phyloP scores from a whole-genome alignment of 1,284 basidiomycete species.

The Cryptococcus floricola region DNA sequence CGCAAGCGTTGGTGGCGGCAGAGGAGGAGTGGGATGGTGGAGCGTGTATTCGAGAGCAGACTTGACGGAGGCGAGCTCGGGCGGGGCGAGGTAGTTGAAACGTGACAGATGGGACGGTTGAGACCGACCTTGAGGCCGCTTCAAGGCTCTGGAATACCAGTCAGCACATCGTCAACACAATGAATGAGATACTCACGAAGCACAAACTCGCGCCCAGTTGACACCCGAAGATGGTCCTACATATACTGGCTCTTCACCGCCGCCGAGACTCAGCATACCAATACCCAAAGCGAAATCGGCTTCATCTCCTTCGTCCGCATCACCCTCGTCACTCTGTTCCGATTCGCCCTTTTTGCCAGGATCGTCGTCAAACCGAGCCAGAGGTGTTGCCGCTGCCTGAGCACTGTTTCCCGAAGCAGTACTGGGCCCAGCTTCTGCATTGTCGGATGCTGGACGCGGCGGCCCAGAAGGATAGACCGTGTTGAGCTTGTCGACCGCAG shows the following conservation, averaged over 20 bases:
- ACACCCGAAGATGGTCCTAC: conserved; percentile 31
- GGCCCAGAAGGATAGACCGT: conserved; percentile 18
- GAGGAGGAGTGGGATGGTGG: conserved; percentile 25
- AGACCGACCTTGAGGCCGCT: conserved; percentile 16
- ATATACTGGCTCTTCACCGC: conserved; percentile 30
- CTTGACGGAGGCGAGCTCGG: conserved; percentile 23
- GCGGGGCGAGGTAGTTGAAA: conserved; percentile 28
- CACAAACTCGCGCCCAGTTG: conserved; percentile 33
- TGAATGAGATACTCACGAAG: conserved; percentile 18
- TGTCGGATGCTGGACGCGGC: neutral
- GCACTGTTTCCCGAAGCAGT: neutral
- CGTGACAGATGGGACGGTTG: conserved; percentile 20
- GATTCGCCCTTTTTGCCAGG: neutral
- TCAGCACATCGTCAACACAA: neutral
- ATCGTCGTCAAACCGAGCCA: conserved; percentile 5
- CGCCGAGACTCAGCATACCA: conserved; percentile 25
- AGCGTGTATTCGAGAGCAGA: conserved; percentile 27
- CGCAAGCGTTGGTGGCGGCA: conserved; percentile 22
- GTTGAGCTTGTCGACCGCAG: conserved; percentile 22
- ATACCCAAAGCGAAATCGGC: conserved; percentile 28
- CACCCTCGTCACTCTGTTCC: neutral
- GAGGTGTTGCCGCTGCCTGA: neutral
- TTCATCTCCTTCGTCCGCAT: conserved; percentile 16
- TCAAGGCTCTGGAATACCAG: conserved; percentile 14
- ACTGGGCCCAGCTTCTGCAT: neutral